These are phyloP conservation scores for Neovahlkampfia damariscottae DNA, from an alignment of 78 protist genomes.

Conservation along the genomic window DNA sequence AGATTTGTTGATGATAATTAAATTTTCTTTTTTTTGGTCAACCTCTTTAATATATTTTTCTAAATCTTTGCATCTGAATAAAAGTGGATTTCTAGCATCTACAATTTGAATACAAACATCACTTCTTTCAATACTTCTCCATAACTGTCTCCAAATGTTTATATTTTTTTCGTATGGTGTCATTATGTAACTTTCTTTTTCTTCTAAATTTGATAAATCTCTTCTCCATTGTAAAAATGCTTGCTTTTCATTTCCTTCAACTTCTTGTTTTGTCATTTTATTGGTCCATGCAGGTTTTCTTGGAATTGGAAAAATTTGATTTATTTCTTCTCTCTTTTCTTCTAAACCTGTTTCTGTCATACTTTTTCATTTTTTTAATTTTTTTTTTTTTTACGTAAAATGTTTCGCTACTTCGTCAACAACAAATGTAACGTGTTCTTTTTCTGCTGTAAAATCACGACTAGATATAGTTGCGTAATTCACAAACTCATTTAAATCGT, in stretches of 20 bases:
- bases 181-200: conserved; percentile 33
- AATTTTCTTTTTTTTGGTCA: conserved; percentile 19
- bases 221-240: conserved; percentile 86
- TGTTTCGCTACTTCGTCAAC: neutral
- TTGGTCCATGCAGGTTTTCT: conserved; percentile 69
- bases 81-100: conserved; percentile 94
- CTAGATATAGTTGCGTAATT: neutral
- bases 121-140: conserved; percentile 96
- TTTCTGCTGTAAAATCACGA: conserved; percentile 1
- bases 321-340: neutral
- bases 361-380: neutral
- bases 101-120: conserved; percentile 87
- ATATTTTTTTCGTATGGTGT: conserved; percentile 95
- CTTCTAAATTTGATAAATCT: conserved; percentile 67
- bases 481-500: neutral
- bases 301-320: conserved; percentile 46
- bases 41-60: conserved; percentile 53
- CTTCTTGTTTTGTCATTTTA: conserved; percentile 40
- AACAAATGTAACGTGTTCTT: neutral
- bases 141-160: conserved; percentile 97
- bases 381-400: neutral
- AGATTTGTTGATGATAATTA: conserved; percentile 91
- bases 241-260: conserved; percentile 41
- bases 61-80: conserved; percentile 72
- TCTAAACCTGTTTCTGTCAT: neutral